Percentiles rank a stretch among this genome's conserved stretches.
Conservation (phyloP, 2,329 filamentous ascomycete species). For the Nothopassalora personata region DNA sequence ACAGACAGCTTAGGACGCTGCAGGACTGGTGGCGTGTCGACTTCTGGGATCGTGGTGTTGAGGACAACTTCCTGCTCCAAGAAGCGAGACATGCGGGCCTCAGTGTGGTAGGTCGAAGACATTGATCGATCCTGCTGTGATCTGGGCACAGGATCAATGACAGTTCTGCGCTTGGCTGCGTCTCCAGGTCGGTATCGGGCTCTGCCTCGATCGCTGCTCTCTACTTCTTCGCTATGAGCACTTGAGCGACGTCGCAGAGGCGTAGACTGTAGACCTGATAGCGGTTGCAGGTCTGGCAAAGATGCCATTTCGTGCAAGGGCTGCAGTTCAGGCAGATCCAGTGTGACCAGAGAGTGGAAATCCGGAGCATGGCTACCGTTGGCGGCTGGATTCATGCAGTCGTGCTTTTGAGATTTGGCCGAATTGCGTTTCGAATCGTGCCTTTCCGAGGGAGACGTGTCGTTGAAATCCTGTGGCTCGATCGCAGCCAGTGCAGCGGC, state of each 20-base stretch:
- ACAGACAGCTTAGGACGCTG: conserved; percentile 7
- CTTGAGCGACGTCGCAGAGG: not conserved
- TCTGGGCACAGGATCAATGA: not conserved
- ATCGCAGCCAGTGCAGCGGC: not conserved
- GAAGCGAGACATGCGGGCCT: not conserved
- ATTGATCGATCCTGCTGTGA: conserved; percentile 2
- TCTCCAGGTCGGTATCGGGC: conserved; percentile 14
- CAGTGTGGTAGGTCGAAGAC: not conserved
- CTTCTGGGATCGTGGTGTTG: conserved; percentile 1
- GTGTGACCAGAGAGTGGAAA: not conserved
- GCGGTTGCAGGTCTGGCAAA: not conserved
- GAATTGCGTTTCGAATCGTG: not conserved
- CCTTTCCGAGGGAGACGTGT: not conserved
- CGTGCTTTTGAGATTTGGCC: not conserved
- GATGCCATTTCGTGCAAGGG: not conserved
- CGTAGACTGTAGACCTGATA: not conserved
- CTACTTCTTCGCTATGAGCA: not conserved
- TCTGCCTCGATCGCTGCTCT: not conserved
- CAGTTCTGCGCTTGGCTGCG: conserved; percentile 12
- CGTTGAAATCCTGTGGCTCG: not conserved
- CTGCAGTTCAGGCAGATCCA: not conserved
- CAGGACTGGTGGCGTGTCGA: not conserved
- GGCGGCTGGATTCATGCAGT: conserved; percentile 5
- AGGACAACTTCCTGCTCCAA: not conserved
- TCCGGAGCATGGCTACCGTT: not conserved